A percentile compares a stretch with the other conserved stretches of the same genome.
Conservation (phyloP, 2,329 filamentous ascomycete species). For the Fusarium armeniacum region DNA sequence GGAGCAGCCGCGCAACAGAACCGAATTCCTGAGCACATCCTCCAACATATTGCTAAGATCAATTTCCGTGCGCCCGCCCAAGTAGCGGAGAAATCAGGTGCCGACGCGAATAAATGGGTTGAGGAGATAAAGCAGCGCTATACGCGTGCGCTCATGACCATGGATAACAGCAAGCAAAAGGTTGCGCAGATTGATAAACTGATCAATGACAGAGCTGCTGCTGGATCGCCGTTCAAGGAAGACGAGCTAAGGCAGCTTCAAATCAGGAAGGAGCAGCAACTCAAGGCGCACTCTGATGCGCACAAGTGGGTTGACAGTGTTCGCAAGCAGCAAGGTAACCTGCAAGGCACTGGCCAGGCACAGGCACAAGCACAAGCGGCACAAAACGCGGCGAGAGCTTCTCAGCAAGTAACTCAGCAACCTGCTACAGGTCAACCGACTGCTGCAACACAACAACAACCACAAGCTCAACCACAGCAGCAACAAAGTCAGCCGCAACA, state of each 20-base stretch:
- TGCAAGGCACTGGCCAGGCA: conserved; percentile 50
- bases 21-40: conserved; percentile 60
- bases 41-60: conserved; percentile 64
- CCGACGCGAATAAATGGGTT: conserved; percentile 64
- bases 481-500: conserved; percentile 39
- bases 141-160: conserved; percentile 62
- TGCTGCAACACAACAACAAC: conserved; percentile 32
- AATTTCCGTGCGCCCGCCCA: conserved; percentile 61
- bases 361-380: conserved; percentile 37
- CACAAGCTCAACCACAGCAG: conserved; percentile 39
- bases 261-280: conserved; percentile 59
- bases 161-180: conserved; percentile 62
- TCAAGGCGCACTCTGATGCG: conserved; percentile 63
- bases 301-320: conserved; percentile 64
- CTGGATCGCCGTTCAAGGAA: conserved; percentile 60
- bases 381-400: conserved; percentile 32
- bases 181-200: conserved; percentile 60
- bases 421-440: conserved; percentile 40
- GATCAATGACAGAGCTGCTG: conserved; percentile 59
- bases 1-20: conserved; percentile 46
- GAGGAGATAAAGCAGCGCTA: conserved; percentile 64
- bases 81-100: conserved; percentile 59
- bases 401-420: conserved; percentile 47
- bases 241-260: conserved; percentile 64
- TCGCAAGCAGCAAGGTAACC: conserved; percentile 60